Base-by-base conservation (phyloP, 192 early-diverging fungal genomes). In the Dispira simplex region DNA sequence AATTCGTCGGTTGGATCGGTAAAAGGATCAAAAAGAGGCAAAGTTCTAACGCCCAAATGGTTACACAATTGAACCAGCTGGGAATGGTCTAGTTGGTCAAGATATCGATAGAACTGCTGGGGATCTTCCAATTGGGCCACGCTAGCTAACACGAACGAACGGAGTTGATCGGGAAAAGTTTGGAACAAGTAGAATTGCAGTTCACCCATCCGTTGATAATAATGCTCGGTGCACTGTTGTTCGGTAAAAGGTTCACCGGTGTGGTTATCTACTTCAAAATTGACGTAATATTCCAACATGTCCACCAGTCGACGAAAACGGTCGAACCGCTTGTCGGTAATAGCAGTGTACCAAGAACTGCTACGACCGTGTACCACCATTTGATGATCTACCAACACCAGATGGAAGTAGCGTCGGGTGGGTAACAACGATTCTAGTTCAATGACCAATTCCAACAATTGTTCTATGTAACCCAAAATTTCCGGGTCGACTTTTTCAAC, bases 351-450 rank as follows among this genome's bases (percentile, higher is more conserved):
- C 68, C 58, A 65, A 3, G 53, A 46, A 11, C 66, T 66, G 18
- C n/a, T 43, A 63, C 26, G 47, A 21, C 67, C 67, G 12, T 71
- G 71, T 11, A 76, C 74, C 1, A 82, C 67, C 39, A 95, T 69
- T 46, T 92, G 81, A 56, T 87, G 84, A 65, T 99, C 96, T 11
- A 83, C 75, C 18, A 99, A 64, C 8, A 99, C 57, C 2, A 81
- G 73, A 66, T 87, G 82, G 54, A 97, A 82, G 63, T 81, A 92
- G 44, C 95, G 83, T n/a, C 95, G 85, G 2, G 95, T 97, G 5
- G 93, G 83, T 58, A 97, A 71, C 73, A 97, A 95, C 18, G 89
- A 79, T 62, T 86, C 83, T 11, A 99, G 70, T 64, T 92, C 89
- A 12, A 93, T 87, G 47, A 99, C 65, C 20, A 99, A 79, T 72